Conservation (phyloP, 805 yeast genomes). For the Yamadazyma akitaensis region DNA sequence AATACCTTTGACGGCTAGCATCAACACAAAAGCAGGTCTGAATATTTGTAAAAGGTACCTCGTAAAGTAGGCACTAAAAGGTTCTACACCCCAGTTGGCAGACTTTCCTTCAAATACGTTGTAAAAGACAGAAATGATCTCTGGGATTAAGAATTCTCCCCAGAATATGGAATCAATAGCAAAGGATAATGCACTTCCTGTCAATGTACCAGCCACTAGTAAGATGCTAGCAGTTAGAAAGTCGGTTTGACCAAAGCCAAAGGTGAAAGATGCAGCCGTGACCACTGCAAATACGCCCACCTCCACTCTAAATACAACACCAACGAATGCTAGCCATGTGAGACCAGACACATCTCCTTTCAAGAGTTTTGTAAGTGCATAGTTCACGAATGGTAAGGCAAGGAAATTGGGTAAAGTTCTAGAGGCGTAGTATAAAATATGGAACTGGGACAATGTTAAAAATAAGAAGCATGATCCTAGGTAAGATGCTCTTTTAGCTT, state of each 20-base stretch:
- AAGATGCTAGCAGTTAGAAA: slow-evolving; percentile 34
- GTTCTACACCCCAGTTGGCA: slow-evolving; percentile 81
- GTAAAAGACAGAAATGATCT: slow-evolving; percentile 64
- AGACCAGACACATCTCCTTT: slow-evolving; percentile 48
- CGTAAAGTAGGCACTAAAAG: slow-evolving; percentile 64
- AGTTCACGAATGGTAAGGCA: slow-evolving; percentile 68
- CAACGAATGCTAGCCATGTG: slow-evolving; percentile 54
- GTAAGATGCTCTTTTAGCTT: slow-evolving; percentile 14
- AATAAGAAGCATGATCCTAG: slow-evolving; percentile 58
- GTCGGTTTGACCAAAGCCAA: slow-evolving; percentile 46
- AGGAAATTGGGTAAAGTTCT: slow-evolving; percentile 86
- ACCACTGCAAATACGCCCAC: slow-evolving; percentile 51
- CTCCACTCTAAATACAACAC: slow-evolving; percentile 73
- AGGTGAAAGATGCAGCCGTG: slow-evolving; percentile 44
- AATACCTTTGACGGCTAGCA: slow-evolving; percentile 32
- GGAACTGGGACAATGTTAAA: slow-evolving; percentile 69
- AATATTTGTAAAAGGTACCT: slow-evolving; percentile 40
- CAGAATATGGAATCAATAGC: slow-evolving; percentile 76
- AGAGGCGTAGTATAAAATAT: slow-evolving; percentile 73
- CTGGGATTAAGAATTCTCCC: slow-evolving; percentile 64
- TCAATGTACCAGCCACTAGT: slow-evolving; percentile 47
- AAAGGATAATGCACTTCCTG: slow-evolving; percentile 49
- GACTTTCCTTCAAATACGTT: slow-evolving; percentile 78
- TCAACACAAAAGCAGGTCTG: slow-evolving; percentile 45
- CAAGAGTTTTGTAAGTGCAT: slow-evolving; percentile 51